Evolutionary conservation across 139 green algal genomes (phyloP).

Genomic region (Micromonas commoda): DNA sequence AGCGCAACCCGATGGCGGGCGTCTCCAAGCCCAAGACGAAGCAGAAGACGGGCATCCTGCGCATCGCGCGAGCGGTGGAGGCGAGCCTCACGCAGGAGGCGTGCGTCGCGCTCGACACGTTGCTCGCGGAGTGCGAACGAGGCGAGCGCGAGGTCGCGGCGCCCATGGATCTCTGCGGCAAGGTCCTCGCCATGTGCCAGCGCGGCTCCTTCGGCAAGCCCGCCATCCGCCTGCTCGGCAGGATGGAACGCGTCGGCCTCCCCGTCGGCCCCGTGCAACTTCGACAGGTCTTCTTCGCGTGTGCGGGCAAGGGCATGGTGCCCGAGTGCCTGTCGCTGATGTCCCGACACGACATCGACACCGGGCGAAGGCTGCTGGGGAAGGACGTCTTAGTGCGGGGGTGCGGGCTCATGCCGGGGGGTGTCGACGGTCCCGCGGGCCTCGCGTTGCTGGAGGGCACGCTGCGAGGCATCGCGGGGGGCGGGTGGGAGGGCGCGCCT

Average conservation of each 20-base stretch:
- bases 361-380: not conserved
- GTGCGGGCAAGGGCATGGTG: not conserved
- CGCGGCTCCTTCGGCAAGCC: not conserved
- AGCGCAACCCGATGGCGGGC: no score
- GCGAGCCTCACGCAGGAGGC: not conserved
- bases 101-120: not conserved
- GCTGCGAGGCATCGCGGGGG: not conserved
- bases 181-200: conserved; percentile 6
- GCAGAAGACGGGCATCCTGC: not conserved
- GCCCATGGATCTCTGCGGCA: not conserved
- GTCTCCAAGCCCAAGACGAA: no score
- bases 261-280: not conserved
- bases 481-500: conserved; percentile 2
- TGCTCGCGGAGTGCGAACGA: not conserved
- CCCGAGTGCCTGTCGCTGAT: not conserved
- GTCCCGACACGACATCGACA: not conserved
- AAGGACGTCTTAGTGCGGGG: conserved; percentile 8
- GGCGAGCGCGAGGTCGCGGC: not conserved
- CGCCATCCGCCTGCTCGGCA: not conserved
- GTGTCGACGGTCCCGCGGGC: not conserved
- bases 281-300: conserved; percentile 8
- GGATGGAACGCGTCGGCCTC: not conserved
- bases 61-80: not conserved
- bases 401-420: not conserved
- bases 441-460: not conserved